A percentile compares a stretch with the other conserved stretches of the same genome.
Evolutionary conservation across 2,329 filamentous ascomycete genomes (phyloP).

Genomic region (Apiospora rasikravindrae): DNA sequence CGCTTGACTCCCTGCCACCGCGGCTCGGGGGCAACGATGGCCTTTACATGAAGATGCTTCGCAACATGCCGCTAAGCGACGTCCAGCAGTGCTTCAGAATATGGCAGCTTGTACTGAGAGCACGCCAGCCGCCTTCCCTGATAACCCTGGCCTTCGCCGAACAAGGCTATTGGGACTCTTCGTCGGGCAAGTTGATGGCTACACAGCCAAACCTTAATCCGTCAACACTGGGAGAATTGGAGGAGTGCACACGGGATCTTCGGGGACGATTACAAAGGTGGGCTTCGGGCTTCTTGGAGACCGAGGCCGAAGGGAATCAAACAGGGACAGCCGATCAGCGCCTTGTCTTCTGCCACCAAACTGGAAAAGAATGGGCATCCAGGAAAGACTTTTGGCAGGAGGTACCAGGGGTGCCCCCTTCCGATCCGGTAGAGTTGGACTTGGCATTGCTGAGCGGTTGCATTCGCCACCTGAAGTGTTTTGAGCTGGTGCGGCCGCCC

Average conservation of each 20-base stretch:
- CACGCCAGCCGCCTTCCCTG: slow-evolving; percentile 39
- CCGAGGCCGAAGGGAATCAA: slow-evolving; percentile 30
- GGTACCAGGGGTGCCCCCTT: slow-evolving; percentile 29
- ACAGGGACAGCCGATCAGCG: slow-evolving; percentile 29
- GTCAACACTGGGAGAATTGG: slow-evolving; percentile 28
- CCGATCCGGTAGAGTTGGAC: slow-evolving; percentile 34
- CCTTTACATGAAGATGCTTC: slow-evolving; percentile 41
- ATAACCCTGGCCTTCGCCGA: slow-evolving; percentile 38
- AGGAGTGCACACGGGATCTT: slow-evolving; percentile 34
- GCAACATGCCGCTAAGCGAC: slow-evolving; percentile 35
- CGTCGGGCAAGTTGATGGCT: slow-evolving; percentile 32
- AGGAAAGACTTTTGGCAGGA: slow-evolving; percentile 38
- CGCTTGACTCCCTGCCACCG: slow-evolving; percentile 36
- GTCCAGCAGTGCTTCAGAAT: slow-evolving; percentile 36
- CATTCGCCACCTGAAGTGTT: slow-evolving; percentile 36
- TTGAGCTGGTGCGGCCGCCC: slow-evolving; percentile 33
- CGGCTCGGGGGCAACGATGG: slow-evolving; percentile 39
- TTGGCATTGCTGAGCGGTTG: slow-evolving; percentile 37
- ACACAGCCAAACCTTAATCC: slow-evolving; percentile 30
- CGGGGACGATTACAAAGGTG: slow-evolving; percentile 32
- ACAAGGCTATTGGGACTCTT: slow-evolving; percentile 33
- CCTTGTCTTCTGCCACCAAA: slow-evolving; percentile 35
- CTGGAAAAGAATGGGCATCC: slow-evolving; percentile 39
- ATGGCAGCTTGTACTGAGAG: slow-evolving; percentile 37
- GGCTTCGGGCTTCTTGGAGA: slow-evolving; percentile 37